Base-by-base conservation (phyloP, 805 yeast species). In the Clavispora asparagi region DNA sequence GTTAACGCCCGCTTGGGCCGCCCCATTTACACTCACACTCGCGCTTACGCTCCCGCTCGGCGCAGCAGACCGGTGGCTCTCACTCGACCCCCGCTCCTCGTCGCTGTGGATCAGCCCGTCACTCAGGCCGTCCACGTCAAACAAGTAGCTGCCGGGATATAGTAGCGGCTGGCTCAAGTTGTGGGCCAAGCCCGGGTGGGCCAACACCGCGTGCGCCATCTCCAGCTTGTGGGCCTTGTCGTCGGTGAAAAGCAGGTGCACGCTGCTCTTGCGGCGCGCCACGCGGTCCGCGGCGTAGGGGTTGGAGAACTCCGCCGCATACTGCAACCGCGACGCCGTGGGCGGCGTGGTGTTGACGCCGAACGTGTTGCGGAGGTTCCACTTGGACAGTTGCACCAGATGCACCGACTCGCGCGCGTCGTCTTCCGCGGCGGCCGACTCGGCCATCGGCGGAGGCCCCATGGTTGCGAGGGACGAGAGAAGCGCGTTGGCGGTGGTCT, bases 21-120 rank as follows among this genome's bases (percentile, higher is more conserved):
- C n/a, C n/a, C n/a, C n/a, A n/a, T n/a, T n/a, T n/a, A n/a, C 23
- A 14, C 37, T 16, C 37, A 14, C 37, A 16, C 25, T 17, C 12
- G 25, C 25, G 13, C 37, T n/a, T n/a, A n/a, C n/a, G n/a, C n/a
- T 33, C 25, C 9, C 25, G 36, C 45, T 52, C 8, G 33, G 28
- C 28, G 28, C 25, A 5, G 36, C 28, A 26, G 28, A 26, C 9
- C 28, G 28, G 28, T 26, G 28, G 28, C 28, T 26, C n/a, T 10
- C 36, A 25, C 36, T 33, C 11, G 37, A 17, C 25, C 13, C 25
- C 23, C 6, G 25, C n/a, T n/a, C n/a, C n/a, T n/a, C n/a, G 13
- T 16, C 37, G 7, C 37, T 50, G 27, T 63, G 71, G 27, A 61
- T 71, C 10, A 49, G 49, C 31, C 52, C 60, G 26, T 53, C 60